Evolutionary conservation across 192 early-diverging fungal genomes (phyloP).

Genomic region (Globomyces pollinis-pini): DNA sequence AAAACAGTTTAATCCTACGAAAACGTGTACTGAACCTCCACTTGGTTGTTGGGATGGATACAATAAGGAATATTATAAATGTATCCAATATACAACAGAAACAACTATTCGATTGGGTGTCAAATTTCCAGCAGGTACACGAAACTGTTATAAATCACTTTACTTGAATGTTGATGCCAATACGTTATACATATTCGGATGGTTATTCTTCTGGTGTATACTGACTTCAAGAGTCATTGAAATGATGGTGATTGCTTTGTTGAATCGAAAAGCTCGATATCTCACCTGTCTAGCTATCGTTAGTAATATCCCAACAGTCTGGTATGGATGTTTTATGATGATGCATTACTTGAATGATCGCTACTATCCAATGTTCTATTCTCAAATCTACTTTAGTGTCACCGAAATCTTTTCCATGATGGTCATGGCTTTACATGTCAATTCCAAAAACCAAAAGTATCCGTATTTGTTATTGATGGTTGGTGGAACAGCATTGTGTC

Average conservation of each 20-base stretch:
- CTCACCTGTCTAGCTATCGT: neutral
- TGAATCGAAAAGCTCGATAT: neutral
- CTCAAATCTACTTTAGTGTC: slow-evolving; percentile 3
- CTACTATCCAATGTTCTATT: neutral
- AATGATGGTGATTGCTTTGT: neutral
- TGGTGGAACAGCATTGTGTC: neutral
- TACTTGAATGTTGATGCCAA: slow-evolving; percentile 8
- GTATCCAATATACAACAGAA: slow-evolving; percentile 1
- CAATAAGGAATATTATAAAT: slow-evolving; percentile 1
- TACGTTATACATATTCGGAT: neutral
- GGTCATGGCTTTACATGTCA: neutral
- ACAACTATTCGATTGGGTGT: neutral
- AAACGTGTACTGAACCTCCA: neutral
- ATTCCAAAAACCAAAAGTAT: neutral
- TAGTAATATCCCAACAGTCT: neutral
- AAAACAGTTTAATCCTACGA: neutral
- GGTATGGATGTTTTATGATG: slow-evolving; percentile 6
- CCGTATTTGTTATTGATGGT: neutral
- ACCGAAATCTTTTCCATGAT: neutral
- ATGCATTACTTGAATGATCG: slow-evolving; percentile 10
- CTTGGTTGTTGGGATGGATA: slow-evolving; percentile 5
- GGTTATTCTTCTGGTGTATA: slow-evolving; percentile 1
- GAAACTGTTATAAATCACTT: slow-evolving; percentile 11
- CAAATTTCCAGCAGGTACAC: neutral
- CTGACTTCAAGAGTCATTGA: neutral